phyloP scores from a whole-genome alignment of 352 stramenopile species.

The Globisporangium spinosum region DNA sequence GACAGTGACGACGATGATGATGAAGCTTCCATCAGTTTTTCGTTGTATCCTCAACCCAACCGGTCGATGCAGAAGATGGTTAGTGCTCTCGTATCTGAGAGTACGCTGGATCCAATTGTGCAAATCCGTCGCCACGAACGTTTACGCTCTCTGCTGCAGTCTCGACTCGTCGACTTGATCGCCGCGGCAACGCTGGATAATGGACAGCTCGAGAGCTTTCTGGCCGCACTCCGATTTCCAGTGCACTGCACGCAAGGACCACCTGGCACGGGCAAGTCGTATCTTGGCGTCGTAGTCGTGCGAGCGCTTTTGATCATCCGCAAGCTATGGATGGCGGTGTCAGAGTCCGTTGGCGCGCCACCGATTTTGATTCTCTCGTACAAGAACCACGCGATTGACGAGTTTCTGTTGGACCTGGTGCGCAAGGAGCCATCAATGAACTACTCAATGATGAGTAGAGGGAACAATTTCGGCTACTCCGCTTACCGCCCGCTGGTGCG shows the following conservation, averaged over 20 bases:
- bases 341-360: constrained; percentile 54
- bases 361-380: constrained; percentile 85
- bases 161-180: constrained; percentile 40
- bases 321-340: constrained; percentile 67
- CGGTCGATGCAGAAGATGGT: neutral
- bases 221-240: constrained; percentile 65
- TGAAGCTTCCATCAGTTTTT: neutral
- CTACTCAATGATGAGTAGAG: constrained; percentile 14
- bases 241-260: constrained; percentile 88
- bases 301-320: constrained; percentile 75
- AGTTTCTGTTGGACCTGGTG: constrained; percentile 79
- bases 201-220: constrained; percentile 73
- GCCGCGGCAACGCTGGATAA: constrained; percentile 52
- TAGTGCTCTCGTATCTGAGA: constrained; percentile 43
- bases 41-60: neutral
- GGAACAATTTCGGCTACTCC: constrained; percentile 27
- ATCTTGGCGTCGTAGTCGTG: constrained; percentile 82
- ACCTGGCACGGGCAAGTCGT: constrained; percentile 88
- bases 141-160: constrained; percentile 32
- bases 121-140: constrained; percentile 70
- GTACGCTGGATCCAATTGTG: constrained; percentile 65
- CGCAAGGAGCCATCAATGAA: constrained; percentile 40
- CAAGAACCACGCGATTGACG: constrained; percentile 88
- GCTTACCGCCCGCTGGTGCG: constrained; percentile 50
- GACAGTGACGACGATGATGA: constrained; percentile 13